phyloP scores from a whole-genome alignment of 1,284 basidiomycete species.

The Rhodotorula glutinis region DNA sequence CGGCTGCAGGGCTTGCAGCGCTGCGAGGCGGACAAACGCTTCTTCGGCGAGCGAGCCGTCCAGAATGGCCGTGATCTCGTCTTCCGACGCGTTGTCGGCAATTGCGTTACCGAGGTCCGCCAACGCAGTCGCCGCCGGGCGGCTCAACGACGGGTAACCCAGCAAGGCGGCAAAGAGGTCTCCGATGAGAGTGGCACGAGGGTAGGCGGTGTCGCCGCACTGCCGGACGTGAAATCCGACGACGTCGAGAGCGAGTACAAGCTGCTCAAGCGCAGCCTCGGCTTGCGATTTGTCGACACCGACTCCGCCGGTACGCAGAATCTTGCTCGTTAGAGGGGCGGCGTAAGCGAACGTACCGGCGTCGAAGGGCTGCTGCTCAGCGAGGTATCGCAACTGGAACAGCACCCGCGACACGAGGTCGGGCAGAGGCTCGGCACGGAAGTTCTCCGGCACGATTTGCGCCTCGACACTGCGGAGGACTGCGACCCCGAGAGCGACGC shows the following conservation, averaged over 20 bases:
- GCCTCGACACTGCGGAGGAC: constrained; percentile 69
- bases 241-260: constrained; percentile 77
- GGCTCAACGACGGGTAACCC: constrained; percentile 74
- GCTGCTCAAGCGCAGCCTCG: constrained; percentile 81
- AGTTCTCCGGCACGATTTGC: constrained; percentile 66
- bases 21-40: constrained; percentile 80
- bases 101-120: constrained; percentile 81
- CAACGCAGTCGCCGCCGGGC: constrained; percentile 79
- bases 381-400: constrained; percentile 76
- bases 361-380: constrained; percentile 79
- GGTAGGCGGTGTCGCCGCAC: constrained; percentile 63
- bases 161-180: constrained; percentile 73
- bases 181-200: constrained; percentile 66
- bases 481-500: constrained; percentile 72
- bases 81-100: constrained; percentile 60
- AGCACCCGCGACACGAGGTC: constrained; percentile 80
- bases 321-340: constrained; percentile 70
- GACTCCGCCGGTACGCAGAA: constrained; percentile 69
- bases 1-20: constrained; percentile 85
- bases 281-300: constrained; percentile 56
- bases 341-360: constrained; percentile 78
- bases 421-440: constrained; percentile 66
- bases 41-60: constrained; percentile 79
- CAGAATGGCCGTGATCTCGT: constrained; percentile 68
- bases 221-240: constrained; percentile 80